Conservation (phyloP, 1,139 yeast species). For the Taiozyma sp. region DNA sequence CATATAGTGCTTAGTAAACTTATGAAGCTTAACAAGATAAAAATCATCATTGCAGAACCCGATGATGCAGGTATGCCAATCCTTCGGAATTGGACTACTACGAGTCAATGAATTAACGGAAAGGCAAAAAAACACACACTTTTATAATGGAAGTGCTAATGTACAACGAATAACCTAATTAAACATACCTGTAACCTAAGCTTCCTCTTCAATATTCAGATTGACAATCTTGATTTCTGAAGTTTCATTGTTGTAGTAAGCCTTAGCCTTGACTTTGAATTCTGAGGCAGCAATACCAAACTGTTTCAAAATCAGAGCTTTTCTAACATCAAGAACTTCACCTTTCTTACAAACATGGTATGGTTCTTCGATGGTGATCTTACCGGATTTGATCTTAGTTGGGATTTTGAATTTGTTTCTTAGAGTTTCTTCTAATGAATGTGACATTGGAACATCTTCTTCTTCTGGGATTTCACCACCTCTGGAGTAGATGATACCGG, state of each 20-base stretch:
- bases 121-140: neutral
- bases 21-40: neutral
- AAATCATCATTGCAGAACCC: neutral
- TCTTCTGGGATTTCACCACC: conserved; percentile 89
- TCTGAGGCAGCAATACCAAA: conserved; percentile 94
- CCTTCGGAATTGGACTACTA: neutral
- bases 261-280: conserved; percentile 75
- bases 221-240: conserved; percentile 27
- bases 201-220: conserved; percentile 28
- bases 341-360: conserved; percentile 78
- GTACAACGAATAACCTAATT: conserved; percentile 1
- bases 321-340: conserved; percentile 78
- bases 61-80: neutral
- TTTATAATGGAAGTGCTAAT: conserved; percentile 4
- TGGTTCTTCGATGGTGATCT: conserved; percentile 69
- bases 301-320: conserved; percentile 87
- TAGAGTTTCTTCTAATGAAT: conserved; percentile 87
- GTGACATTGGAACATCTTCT: conserved; percentile 96
- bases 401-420: conserved; percentile 89
- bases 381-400: conserved; percentile 85
- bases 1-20: conserved; percentile 7
- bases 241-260: conserved; percentile 62
- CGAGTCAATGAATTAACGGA: neutral
- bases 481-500: conserved; percentile 86
- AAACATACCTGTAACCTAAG: conserved; percentile 1